These are phyloP conservation scores for Suhomyces faveliae DNA, from an alignment of 805 yeast genomes.

Conservation along the genomic window DNA sequence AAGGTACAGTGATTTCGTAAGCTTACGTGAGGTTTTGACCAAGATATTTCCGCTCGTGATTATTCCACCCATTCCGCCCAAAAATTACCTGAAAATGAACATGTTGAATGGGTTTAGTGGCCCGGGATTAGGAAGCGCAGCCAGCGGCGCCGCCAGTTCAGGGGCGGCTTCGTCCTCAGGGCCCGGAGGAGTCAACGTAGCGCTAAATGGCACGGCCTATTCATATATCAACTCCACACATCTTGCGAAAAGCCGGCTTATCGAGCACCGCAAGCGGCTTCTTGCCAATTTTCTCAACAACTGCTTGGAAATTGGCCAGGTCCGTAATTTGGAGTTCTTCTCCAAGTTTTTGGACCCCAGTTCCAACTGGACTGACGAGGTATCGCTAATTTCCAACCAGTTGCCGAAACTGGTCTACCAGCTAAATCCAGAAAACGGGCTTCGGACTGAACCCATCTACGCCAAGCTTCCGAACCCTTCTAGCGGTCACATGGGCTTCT, in stretches of 20 bases:
- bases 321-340: constrained; percentile 62
- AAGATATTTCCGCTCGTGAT: constrained; percentile 76
- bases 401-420: constrained; percentile 40
- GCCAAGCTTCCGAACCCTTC: constrained; percentile 34
- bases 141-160: not conserved
- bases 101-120: constrained; percentile 33
- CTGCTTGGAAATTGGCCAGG: constrained; percentile 57
- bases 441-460: constrained; percentile 35
- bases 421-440: constrained; percentile 47
- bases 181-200: not conserved
- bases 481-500: constrained; percentile 30
- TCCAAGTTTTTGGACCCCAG: constrained; percentile 82
- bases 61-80: constrained; percentile 88
- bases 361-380: constrained; percentile 76
- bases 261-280: constrained; percentile 52
- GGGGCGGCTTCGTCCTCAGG: not conserved
- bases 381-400: constrained; percentile 33
- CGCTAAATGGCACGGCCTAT: constrained; percentile 1
- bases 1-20: constrained; percentile 85
- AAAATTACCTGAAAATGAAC: constrained; percentile 38
- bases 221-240: constrained; percentile 43
- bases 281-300: constrained; percentile 74
- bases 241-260: constrained; percentile 34
- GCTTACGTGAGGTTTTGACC: constrained; percentile 66
- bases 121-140: constrained; percentile 8